phyloP scores from a whole-genome alignment of 768 basidiomycete species.

The Lactifluus volemus region DNA sequence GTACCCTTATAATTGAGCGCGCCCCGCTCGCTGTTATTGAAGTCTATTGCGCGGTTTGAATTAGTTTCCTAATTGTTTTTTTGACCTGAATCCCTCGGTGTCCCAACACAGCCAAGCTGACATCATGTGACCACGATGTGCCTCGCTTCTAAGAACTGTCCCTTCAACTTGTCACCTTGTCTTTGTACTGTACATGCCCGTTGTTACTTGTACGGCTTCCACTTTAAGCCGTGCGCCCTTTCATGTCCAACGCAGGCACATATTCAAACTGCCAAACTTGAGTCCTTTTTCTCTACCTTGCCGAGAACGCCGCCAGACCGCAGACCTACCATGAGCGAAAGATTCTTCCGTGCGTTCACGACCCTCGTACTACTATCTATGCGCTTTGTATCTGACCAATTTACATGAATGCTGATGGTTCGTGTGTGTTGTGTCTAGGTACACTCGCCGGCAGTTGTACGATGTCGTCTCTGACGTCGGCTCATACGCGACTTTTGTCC shows the following conservation, averaged over 20 bases:
- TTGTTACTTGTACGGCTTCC: conserved; percentile 2
- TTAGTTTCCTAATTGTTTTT: not conserved
- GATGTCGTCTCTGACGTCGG: conserved; percentile 79
- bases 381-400: conserved; percentile 10
- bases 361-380: not conserved
- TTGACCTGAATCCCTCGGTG: no score
- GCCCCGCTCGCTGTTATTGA: conserved; percentile 13
- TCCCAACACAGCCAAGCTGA: no score
- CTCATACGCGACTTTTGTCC: conserved; percentile 81
- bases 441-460: conserved; percentile 71
- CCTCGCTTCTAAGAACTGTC: no score
- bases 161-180: not conserved
- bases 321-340: conserved; percentile 78
- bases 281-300: conserved; percentile 36
- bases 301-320: conserved; percentile 31
- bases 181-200: not conserved
- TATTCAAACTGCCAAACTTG: conserved; percentile 39
- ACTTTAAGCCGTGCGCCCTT: not conserved
- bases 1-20: not conserved
- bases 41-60: conserved; percentile 14
- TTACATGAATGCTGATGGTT: not conserved
- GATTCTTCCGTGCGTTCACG: conserved; percentile 68
- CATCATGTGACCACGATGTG: not conserved
- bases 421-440: conserved; percentile 38
- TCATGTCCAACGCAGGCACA: conserved; percentile 8